phyloP scores from a whole-genome alignment of 2,329 filamentous ascomycete species.

The Dissoconium aciculare region DNA sequence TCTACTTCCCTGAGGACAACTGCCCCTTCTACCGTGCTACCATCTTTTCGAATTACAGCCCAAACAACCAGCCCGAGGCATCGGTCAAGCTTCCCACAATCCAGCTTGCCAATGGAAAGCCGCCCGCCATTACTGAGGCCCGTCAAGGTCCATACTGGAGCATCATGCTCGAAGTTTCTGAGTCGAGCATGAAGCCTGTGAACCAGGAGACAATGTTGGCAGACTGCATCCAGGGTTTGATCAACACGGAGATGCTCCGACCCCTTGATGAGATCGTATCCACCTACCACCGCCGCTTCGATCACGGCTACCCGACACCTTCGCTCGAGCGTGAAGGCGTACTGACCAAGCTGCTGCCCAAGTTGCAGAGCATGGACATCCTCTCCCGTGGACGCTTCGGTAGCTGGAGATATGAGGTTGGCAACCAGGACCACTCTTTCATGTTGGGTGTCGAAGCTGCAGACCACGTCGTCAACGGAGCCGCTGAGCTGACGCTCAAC shows the following conservation, averaged over 20 bases:
- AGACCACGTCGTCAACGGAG: constrained; percentile 77
- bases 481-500: constrained; percentile 84
- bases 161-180: constrained; percentile 97
- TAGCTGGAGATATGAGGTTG: constrained; percentile 93
- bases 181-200: constrained; percentile 90
- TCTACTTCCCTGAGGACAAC: constrained; percentile 98
- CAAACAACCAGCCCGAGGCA: constrained; percentile 82
- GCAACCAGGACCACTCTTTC: constrained; percentile 95
- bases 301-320: constrained; percentile 96
- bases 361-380: constrained; percentile 81
- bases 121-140: constrained; percentile 54
- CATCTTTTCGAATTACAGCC: constrained; percentile 99
- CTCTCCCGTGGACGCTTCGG: constrained; percentile 93
- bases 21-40: constrained; percentile 98
- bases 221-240: constrained; percentile 86
- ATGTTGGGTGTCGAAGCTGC: constrained; percentile 92
- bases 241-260: constrained; percentile 96
- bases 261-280: constrained; percentile 88
- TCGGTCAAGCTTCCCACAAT: constrained; percentile 74
- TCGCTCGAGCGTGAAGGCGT: constrained; percentile 89
- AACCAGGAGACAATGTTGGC: constrained; percentile 69
- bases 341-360: constrained; percentile 80
- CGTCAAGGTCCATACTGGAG: constrained; percentile 97
- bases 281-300: constrained; percentile 94
- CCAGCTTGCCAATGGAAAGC: constrained; percentile 72